Percentiles rank a stretch among this genome's conserved stretches.
Evolutionary conservation across 139 green algal genomes (phyloP).

Genomic region (Tetraselmis chui): DNA sequence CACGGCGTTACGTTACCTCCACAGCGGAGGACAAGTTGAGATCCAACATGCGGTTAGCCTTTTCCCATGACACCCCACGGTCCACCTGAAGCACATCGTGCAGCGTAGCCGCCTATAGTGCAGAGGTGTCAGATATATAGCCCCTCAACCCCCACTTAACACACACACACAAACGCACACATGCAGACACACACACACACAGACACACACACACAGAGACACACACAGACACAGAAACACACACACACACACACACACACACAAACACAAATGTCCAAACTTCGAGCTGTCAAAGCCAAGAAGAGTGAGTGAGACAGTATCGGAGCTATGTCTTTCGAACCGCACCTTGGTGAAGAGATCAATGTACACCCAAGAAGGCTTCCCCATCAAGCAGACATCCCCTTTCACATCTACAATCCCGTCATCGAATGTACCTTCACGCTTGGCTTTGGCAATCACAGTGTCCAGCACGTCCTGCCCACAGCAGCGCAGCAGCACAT

Average conservation of each 20-base stretch:
- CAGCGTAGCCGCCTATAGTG: constrained; percentile 28
- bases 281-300: no score
- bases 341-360: constrained; percentile 8
- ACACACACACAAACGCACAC: constrained; percentile 4
- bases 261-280: no score
- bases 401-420: constrained; percentile 51
- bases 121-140: neutral
- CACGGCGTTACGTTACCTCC: constrained; percentile 4
- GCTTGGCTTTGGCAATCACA: constrained; percentile 25
- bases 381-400: constrained; percentile 14
- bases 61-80: constrained; percentile 36
- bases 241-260: no score
- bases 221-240: no score
- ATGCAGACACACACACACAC: constrained; percentile 6
- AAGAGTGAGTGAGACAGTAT: constrained; percentile 9
- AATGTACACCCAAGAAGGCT: constrained; percentile 7
- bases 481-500: neutral
- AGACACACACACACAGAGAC: no score
- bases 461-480: constrained; percentile 28
- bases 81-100: constrained; percentile 40
- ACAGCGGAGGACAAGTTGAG: neutral
- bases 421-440: constrained; percentile 47
- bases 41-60: constrained; percentile 25
- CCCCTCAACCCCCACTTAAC: neutral
- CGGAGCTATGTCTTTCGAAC: neutral